Conservation (phyloP, 2,329 filamentous ascomycete species). For the Clarireedia sp. region DNA sequence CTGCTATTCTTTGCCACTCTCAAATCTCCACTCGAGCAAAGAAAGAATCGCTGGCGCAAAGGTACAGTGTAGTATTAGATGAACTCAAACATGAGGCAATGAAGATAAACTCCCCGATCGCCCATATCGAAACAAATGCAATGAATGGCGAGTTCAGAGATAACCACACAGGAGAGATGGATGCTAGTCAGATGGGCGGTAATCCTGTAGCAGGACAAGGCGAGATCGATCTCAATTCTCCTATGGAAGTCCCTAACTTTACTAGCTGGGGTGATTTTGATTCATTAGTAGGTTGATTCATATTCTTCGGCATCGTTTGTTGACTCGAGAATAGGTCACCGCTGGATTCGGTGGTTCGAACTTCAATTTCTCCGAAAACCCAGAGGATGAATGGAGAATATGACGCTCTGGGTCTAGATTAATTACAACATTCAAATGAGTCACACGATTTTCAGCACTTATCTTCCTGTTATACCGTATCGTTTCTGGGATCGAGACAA, state of each 20-base stretch:
- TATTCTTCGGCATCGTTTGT: background rate
- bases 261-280: conserved; percentile 27
- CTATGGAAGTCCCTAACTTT: conserved; percentile 17
- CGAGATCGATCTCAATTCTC: conserved; percentile 13
- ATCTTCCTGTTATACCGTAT: too few species aligned
- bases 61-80: conserved; percentile 37
- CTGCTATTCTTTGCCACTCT: conserved; percentile 34
- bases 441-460: background rate
- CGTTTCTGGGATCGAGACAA: too few species aligned
- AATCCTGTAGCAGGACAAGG: background rate
- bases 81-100: conserved; percentile 28
- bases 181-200: background rate
- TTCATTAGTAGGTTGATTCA: conserved; percentile 21
- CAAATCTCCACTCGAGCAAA: conserved; percentile 34
- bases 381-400: conserved; percentile 11
- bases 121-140: background rate
- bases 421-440: background rate
- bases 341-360: conserved; percentile 15
- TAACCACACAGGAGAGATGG: background rate
- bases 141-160: background rate
- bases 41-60: conserved; percentile 33
- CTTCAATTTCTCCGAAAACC: conserved; percentile 12
- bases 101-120: background rate
- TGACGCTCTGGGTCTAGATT: background rate
- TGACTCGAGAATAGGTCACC: conserved; percentile 13